Base-by-base conservation (phyloP, 2,329 filamentous ascomycete genomes). In the Phoma sp. region DNA sequence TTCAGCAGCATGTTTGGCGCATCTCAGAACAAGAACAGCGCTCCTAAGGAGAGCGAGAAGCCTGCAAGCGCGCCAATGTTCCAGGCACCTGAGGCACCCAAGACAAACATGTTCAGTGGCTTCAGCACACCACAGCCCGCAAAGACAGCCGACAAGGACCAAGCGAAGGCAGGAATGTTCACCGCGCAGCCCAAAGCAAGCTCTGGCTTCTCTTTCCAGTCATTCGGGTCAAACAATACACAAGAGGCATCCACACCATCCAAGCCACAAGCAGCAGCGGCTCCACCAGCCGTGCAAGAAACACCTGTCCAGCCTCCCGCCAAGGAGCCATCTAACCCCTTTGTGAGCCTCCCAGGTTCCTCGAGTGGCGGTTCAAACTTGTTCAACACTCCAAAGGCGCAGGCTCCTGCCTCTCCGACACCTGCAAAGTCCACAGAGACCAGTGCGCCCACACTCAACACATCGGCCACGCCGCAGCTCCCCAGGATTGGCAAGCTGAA, bases 401-500 rank as follows among this genome's bases (percentile, higher is more conserved):
- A 58, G 48, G n/a, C 56, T 6, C 40, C 55, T 23, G 47, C 54
- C n/a, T 36, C 61, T 6, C 40, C 56, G 23, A 34, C 60, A 18
- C 59, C 62, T 40, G 45, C 61, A 18, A 58, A 49, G 15, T 33
- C 62, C 5, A 59, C 60, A 26, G 54, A 53, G 9, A 17, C 56
- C 15, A 36, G 26, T 15, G 33, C 47, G 7, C 43, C 53, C 5
- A 18, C 28, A 2, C 18, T 39, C 15, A 42, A 56, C 37, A 38
- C 52, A 11, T 23, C 55, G 7, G 53, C 54, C 7, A 25, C 56
- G 10, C 37, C 53, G 7, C 56, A 67, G 7, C 33, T 61, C 34
- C 64, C 67, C 10, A 68, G 59, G 30, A 56, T 72, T 29, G 60
- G 64, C 10, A 72, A 64, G 43, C 62, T 61, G 3, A 60, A 60